A percentile compares a stretch with the other conserved stretches of the same genome.
Evolutionary conservation across 805 yeast species (phyloP).

Genomic region (Candida coquimbonensis): DNA sequence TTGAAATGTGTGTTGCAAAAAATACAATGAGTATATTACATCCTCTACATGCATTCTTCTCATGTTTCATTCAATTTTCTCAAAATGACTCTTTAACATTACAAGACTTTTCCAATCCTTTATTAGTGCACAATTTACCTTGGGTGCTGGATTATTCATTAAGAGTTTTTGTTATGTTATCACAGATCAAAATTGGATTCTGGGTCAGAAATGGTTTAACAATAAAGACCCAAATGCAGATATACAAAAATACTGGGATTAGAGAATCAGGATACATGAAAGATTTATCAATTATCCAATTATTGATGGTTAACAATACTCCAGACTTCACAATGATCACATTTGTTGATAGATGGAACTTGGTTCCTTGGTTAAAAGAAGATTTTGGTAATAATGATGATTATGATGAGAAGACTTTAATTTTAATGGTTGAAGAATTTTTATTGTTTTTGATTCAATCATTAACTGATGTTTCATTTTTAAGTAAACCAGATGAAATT

Average conservation of each 20-base stretch:
- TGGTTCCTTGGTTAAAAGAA: slow-evolving; percentile 46
- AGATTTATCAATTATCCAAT: slow-evolving; percentile 69
- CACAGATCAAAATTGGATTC: slow-evolving; percentile 81
- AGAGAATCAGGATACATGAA: slow-evolving; percentile 78
- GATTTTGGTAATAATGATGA: slow-evolving; percentile 35
- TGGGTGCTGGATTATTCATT: slow-evolving; percentile 54
- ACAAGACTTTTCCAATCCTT: slow-evolving; percentile 5
- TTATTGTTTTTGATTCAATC: slow-evolving; percentile 59
- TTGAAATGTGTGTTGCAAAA: slow-evolving; percentile 36
- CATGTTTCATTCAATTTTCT: slow-evolving; percentile 60
- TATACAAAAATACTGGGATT: slow-evolving; percentile 70
- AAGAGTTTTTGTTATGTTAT: slow-evolving; percentile 64
- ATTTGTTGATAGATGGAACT: slow-evolving; percentile 63
- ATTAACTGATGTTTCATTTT: slow-evolving; percentile 57
- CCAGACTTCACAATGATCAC: slow-evolving; percentile 53
- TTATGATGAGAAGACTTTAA: slow-evolving; percentile 35
- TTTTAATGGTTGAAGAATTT: slow-evolving; percentile 75
- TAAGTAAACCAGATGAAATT: slow-evolving; percentile 44
- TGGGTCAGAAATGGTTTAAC: slow-evolving; percentile 95
- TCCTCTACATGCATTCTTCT: slow-evolving; percentile 67
- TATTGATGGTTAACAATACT: slow-evolving; percentile 44
- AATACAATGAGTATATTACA: slow-evolving; percentile 66
- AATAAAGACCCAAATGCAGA: slow-evolving; percentile 68
- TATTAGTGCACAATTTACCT: slow-evolving; percentile 2
- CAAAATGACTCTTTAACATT: slow-evolving; percentile 6